Percentiles rank a stretch among this genome's conserved stretches.
Evolutionary conservation across 768 basidiomycete genomes (phyloP).

Genomic region (Lactarius sanguifluus): DNA sequence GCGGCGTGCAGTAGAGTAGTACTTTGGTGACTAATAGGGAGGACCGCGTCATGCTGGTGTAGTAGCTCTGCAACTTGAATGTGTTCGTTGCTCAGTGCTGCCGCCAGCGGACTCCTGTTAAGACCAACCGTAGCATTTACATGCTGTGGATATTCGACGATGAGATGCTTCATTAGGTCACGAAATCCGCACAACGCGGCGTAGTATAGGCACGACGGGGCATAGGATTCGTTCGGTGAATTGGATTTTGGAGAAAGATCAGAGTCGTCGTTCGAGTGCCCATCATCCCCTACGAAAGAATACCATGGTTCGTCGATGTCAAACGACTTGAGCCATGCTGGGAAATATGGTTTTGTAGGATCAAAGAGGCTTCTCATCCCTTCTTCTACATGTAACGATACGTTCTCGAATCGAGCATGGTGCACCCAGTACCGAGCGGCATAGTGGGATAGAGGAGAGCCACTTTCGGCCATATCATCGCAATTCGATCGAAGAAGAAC

Average conservation of each 20-base stretch:
- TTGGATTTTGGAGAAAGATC: not conserved
- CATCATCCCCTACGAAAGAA: not conserved
- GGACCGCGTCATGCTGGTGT: not conserved
- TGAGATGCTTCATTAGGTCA: not conserved
- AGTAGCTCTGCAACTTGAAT: not conserved
- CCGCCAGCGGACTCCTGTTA: not conserved
- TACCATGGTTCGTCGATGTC: not conserved
- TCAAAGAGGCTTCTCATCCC: not conserved
- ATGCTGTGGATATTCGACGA: not conserved
- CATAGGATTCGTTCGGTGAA: not conserved
- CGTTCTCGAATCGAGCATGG: not conserved
- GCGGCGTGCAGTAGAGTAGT: not conserved
- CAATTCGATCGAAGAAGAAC: not conserved
- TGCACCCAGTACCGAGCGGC: not conserved
- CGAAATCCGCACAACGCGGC: not conserved
- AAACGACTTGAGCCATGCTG: not conserved
- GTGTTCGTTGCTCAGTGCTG: not conserved
- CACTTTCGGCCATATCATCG: too few relatives aligned
- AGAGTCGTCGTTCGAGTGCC: too few relatives aligned
- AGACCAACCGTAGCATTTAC: not conserved
- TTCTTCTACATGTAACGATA: not conserved
- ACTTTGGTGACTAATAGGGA: not conserved
- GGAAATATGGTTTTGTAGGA: not conserved
- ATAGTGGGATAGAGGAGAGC: not conserved
- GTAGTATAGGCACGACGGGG: not conserved